Conservation (phyloP, 1,284 basidiomycete species). For the Heimioporus retisporus region DNA sequence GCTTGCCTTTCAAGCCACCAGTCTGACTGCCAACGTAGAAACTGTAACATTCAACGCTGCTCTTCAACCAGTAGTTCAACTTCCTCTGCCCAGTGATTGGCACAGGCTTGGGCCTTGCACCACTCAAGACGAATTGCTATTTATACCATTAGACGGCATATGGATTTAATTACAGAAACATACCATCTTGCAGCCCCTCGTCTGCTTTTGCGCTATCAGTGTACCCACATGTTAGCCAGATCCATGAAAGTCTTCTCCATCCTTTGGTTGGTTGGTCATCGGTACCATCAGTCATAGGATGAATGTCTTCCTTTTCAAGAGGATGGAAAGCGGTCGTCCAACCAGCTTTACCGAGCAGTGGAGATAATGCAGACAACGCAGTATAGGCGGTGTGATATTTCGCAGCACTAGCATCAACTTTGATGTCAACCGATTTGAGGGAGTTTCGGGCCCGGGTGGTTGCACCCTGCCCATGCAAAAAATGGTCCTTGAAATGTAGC, state of each 20-base stretch:
- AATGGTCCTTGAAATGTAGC: constrained; percentile 10
- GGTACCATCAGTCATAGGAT: background rate
- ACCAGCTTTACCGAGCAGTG: background rate
- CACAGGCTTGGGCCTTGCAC: too few relatives aligned
- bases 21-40: background rate
- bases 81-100: too few relatives aligned
- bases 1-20: constrained; percentile 10
- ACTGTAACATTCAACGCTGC: background rate
- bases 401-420: background rate
- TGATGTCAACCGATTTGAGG: too few relatives aligned
- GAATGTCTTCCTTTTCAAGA: background rate
- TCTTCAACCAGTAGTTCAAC: constrained; percentile 10
- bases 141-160: background rate
- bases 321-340: background rate
- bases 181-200: constrained; percentile 2
- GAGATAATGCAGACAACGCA: background rate
- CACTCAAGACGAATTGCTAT: background rate
- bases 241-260: background rate
- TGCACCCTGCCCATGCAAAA: constrained; percentile 11
- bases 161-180: background rate
- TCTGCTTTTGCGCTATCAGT: background rate
- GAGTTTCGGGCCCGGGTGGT: background rate
- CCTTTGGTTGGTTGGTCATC: background rate
- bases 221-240: background rate
- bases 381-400: background rate